Percentiles rank a stretch among this genome's conserved stretches.
Evolutionary conservation across 352 stramenopile genomes (phyloP).

Genomic region (Phytophthora pistaciae): DNA sequence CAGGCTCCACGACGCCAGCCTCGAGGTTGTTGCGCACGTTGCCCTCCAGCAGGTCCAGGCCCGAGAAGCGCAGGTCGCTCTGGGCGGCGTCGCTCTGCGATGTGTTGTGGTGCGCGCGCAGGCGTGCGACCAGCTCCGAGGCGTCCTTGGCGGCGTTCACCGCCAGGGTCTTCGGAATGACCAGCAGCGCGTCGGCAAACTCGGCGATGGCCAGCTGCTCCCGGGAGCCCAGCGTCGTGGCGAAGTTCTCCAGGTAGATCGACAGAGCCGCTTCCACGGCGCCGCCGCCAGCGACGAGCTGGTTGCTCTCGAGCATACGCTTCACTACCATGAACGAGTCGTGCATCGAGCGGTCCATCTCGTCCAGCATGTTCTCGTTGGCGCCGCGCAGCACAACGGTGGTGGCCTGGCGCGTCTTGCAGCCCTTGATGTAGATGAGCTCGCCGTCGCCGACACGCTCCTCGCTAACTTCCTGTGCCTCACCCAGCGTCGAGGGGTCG

Average conservation of each 20-base stretch:
- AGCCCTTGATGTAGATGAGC: constrained; percentile 99
- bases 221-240: constrained; percentile 95
- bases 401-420: constrained; percentile 93
- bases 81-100: constrained; percentile 90
- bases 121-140: constrained; percentile 97
- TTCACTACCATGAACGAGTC: constrained; percentile 99
- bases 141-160: constrained; percentile 99
- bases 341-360: constrained; percentile 99
- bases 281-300: constrained; percentile 97
- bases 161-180: constrained; percentile 99
- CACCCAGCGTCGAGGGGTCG: constrained; percentile 93
- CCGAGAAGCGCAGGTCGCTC: constrained; percentile 86
- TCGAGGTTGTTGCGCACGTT: constrained; percentile 96
- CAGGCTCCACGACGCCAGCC: constrained; percentile 98
- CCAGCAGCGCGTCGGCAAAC: constrained; percentile 98
- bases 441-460: constrained; percentile 98
- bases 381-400: constrained; percentile 98
- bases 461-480: constrained; percentile 95
- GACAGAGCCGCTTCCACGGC: constrained; percentile 98
- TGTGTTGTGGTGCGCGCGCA: constrained; percentile 97
- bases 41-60: constrained; percentile 97
- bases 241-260: constrained; percentile 99
- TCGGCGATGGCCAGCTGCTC: constrained; percentile 99
- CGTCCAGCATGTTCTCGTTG: constrained; percentile 99
- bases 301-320: constrained; percentile 99